Evolutionary conservation across 805 yeast species (phyloP).

Genomic region (Torulaspora franciscae): DNA sequence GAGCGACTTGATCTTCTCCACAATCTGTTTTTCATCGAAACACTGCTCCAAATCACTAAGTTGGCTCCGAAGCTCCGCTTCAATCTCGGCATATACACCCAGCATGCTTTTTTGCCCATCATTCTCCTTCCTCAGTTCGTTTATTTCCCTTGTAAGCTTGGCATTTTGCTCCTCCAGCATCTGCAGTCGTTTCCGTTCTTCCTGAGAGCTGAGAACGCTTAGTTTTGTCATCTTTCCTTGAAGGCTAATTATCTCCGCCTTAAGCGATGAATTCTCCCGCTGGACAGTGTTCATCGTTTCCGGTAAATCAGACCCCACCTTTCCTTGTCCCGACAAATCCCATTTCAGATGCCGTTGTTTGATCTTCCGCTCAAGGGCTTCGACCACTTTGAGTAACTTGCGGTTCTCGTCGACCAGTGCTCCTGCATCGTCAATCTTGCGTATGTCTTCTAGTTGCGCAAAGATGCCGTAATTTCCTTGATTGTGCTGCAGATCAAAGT

Average conservation of each 20-base stretch:
- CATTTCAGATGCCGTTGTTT: slow-evolving; percentile 1
- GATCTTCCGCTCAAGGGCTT: slow-evolving; percentile 3
- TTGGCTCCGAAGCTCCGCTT: slow-evolving; percentile 41
- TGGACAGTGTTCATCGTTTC: neutral
- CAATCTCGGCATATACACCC: slow-evolving; percentile 46
- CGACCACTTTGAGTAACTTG: neutral
- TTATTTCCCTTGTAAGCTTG: slow-evolving; percentile 38
- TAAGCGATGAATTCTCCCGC: neutral
- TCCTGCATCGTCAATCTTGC: neutral
- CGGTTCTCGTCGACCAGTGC: slow-evolving; percentile 2
- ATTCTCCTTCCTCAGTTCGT: slow-evolving; percentile 34
- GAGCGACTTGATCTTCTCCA: neutral
- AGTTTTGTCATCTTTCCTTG: neutral
- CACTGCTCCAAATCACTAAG: slow-evolving; percentile 25
- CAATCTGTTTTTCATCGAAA: neutral
- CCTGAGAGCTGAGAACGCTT: neutral
- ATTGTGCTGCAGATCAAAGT: slow-evolving; percentile 47
- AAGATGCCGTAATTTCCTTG: slow-evolving; percentile 11
- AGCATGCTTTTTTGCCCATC: slow-evolving; percentile 30
- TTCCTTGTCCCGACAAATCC: neutral
- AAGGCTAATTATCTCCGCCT: neutral
- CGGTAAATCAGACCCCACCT: neutral
- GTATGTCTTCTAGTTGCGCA: slow-evolving; percentile 6
- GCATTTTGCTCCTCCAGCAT: slow-evolving; percentile 37
- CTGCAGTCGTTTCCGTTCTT: slow-evolving; percentile 33